phyloP scores from a whole-genome alignment of 2,329 filamentous ascomycete species.

The Penicillium sp. region DNA sequence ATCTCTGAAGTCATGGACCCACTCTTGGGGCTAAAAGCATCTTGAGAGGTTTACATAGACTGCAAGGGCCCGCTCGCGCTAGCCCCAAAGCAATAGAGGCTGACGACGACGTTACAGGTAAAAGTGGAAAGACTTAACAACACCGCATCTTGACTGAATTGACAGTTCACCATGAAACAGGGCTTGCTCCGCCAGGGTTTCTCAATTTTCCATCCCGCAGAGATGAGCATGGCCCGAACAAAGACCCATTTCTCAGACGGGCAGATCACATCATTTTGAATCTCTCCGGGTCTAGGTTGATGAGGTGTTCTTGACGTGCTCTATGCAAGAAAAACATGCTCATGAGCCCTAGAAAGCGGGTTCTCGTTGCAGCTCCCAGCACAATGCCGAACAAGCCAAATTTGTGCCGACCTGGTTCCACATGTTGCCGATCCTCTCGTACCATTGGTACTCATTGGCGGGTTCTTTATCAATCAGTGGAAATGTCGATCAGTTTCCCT shows the following conservation, averaged over 20 bases:
- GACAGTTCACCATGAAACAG: background rate
- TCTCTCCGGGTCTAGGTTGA: background rate
- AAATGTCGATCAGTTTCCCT: slow-evolving; percentile 2
- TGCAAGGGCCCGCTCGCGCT: slow-evolving; percentile 7
- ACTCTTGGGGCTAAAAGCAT: slow-evolving; percentile 4
- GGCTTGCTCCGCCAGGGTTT: background rate
- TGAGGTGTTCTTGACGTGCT: background rate
- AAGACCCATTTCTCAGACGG: background rate
- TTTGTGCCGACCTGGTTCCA: slow-evolving; percentile 8
- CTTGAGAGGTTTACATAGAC: slow-evolving; percentile 9
- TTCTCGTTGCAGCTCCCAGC: background rate
- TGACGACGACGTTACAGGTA: slow-evolving; percentile 16
- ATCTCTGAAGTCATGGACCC: slow-evolving; percentile 11
- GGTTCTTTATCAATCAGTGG: slow-evolving; percentile 15
- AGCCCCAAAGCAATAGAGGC: slow-evolving; percentile 2
- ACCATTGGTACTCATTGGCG: background rate
- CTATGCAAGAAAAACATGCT: background rate
- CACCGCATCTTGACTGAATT: background rate
- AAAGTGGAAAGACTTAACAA: background rate
- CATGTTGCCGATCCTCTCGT: slow-evolving; percentile 3
- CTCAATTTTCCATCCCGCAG: background rate
- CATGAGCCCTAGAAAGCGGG: background rate
- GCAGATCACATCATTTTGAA: background rate
- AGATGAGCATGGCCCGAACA: background rate
- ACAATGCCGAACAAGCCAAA: slow-evolving; percentile 1